These are phyloP conservation scores for Scolecobasidium constrictum DNA, from an alignment of 2,329 filamentous ascomycete species.

Conservation along the genomic window DNA sequence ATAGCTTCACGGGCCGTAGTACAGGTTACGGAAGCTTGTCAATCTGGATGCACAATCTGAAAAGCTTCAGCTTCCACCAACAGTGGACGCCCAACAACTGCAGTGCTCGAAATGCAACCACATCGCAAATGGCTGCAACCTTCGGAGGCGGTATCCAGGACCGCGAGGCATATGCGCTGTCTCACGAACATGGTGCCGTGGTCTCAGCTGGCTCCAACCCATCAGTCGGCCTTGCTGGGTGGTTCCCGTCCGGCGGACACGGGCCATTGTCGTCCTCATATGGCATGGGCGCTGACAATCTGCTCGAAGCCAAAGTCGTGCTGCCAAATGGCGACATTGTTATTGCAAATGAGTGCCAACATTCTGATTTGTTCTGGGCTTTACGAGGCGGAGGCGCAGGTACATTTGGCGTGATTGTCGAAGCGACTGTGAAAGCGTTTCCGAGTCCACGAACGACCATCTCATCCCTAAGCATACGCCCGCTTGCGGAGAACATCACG, in stretches of 20 bases:
- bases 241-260: constrained; percentile 29
- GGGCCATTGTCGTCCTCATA: constrained; percentile 28
- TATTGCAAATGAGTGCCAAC: constrained; percentile 23
- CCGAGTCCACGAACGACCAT: constrained; percentile 3
- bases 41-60: constrained; percentile 9
- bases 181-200: constrained; percentile 3
- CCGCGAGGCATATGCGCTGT: constrained; percentile 5
- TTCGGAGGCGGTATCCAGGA: constrained; percentile 7
- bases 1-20: constrained; percentile 8
- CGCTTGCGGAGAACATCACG: not conserved
- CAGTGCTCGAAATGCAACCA: not conserved
- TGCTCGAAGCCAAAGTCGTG: constrained; percentile 32
- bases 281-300: constrained; percentile 29
- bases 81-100: not conserved
- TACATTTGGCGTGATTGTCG: constrained; percentile 20
- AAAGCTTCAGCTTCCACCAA: constrained; percentile 1
- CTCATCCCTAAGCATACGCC: not conserved
- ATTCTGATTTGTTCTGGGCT: constrained; percentile 16
- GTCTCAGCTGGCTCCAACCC: constrained; percentile 7
- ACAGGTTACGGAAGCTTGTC: constrained; percentile 2
- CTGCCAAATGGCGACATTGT: constrained; percentile 25
- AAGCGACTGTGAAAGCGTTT: constrained; percentile 23
- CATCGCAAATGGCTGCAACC: constrained; percentile 3
- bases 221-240: constrained; percentile 19
- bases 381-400: constrained; percentile 10